Conservation (phyloP, 2,329 filamentous ascomycete species). For the Ophiostoma himal-ulmi region DNA sequence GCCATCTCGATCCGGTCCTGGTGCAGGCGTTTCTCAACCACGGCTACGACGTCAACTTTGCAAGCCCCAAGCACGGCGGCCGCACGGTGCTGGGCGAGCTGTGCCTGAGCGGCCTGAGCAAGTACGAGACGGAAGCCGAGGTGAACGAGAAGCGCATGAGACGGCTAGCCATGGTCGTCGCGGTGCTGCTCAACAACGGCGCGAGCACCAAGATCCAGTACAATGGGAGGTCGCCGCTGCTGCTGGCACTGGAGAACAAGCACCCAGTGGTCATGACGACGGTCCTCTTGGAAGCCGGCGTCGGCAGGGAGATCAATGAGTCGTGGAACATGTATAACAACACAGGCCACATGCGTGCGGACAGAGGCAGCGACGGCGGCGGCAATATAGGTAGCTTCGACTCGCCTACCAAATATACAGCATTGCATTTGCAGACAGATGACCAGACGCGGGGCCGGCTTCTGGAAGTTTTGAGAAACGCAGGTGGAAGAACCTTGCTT, state of each 20-base stretch:
- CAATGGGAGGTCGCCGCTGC: not conserved
- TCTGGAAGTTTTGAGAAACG: not conserved
- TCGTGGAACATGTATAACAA: too few relatives aligned
- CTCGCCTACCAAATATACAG: not conserved
- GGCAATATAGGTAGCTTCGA: too few relatives aligned
- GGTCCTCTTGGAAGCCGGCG: not conserved
- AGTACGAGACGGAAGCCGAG: not conserved
- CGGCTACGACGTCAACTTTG: not conserved
- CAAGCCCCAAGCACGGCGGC: not conserved
- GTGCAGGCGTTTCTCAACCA: not conserved
- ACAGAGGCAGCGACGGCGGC: too few relatives aligned
- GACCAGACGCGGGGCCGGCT: not conserved
- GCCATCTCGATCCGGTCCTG: not conserved
- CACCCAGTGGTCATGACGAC: not conserved
- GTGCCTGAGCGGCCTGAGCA: not conserved
- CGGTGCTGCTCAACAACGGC: not conserved
- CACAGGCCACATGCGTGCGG: too few relatives aligned
- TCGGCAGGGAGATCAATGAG: not conserved
- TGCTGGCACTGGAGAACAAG: constrained; percentile 5
- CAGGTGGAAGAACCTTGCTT: too few relatives aligned
- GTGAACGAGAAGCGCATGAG: not conserved
- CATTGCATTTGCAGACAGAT: not conserved
- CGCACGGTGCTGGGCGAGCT: not conserved
- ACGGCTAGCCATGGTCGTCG: not conserved
- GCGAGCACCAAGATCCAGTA: not conserved